A percentile compares a stretch with the other conserved stretches of the same genome.
These are phyloP conservation scores for Kregervanrija pseudodelftensis DNA, from an alignment of 805 yeast genomes.

Conservation along the genomic window DNA sequence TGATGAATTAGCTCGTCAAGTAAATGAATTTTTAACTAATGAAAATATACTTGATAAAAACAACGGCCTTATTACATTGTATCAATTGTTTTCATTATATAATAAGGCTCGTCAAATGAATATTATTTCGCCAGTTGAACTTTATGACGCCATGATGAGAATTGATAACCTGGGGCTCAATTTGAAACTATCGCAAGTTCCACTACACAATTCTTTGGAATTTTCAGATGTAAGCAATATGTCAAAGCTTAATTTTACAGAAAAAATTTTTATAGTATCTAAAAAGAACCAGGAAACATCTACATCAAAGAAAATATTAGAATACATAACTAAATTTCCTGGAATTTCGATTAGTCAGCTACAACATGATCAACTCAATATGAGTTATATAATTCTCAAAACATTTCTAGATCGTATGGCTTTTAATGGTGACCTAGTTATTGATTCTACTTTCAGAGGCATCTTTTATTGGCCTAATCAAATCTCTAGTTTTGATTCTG, in stretches of 20 bases:
- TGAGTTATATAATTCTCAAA: slow-evolving; percentile 25
- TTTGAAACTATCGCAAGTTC: not conserved
- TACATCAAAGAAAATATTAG: slow-evolving; percentile 17
- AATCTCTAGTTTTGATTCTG: slow-evolving; percentile 8
- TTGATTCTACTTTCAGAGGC: slow-evolving; percentile 26
- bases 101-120: slow-evolving; percentile 61
- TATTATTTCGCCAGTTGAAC: slow-evolving; percentile 62
- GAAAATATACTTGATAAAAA: slow-evolving; percentile 37
- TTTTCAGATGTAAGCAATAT: too few relatives aligned
- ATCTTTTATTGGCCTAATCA: slow-evolving; percentile 24
- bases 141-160: slow-evolving; percentile 50
- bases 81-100: slow-evolving; percentile 57
- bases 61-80: slow-evolving; percentile 54
- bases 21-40: slow-evolving; percentile 60
- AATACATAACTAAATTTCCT: slow-evolving; percentile 10
- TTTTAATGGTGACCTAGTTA: slow-evolving; percentile 19
- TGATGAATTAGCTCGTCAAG: slow-evolving; percentile 69
- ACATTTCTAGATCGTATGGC: slow-evolving; percentile 20
- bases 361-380: slow-evolving; percentile 20
- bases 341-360: slow-evolving; percentile 25
- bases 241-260: too few relatives aligned
- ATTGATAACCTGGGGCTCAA: slow-evolving; percentile 41
- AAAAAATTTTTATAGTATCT: slow-evolving; percentile 18
- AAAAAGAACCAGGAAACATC: slow-evolving; percentile 18
- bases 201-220: too few relatives aligned